Evolutionary conservation across 805 yeast genomes (phyloP).

Genomic region (Yarrowia yakushimensis): DNA sequence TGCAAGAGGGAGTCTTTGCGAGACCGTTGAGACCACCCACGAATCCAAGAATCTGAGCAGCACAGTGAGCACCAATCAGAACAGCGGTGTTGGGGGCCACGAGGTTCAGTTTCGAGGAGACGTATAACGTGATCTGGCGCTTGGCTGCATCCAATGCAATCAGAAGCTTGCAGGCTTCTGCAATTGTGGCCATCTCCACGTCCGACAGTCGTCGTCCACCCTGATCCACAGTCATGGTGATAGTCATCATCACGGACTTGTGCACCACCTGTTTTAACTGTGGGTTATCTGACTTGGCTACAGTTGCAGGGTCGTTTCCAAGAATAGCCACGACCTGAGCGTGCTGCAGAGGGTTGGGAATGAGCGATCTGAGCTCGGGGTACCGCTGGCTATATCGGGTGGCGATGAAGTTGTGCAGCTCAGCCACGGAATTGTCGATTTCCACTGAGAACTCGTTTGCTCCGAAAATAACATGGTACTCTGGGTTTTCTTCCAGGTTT

Average conservation of each 20-base stretch:
- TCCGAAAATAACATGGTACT: constrained; percentile 49
- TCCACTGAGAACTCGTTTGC: constrained; percentile 56
- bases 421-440: constrained; percentile 52
- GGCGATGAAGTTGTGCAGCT: constrained; percentile 49
- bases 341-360: constrained; percentile 61
- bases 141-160: constrained; percentile 46
- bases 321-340: constrained; percentile 50
- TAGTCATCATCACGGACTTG: constrained; percentile 64
- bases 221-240: constrained; percentile 61
- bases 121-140: constrained; percentile 47
- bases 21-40: constrained; percentile 67
- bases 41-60: constrained; percentile 67
- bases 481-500: constrained; percentile 26
- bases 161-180: constrained; percentile 48
- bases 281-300: neutral
- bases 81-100: constrained; percentile 80
- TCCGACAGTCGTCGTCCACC: constrained; percentile 20
- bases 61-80: constrained; percentile 65
- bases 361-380: constrained; percentile 64
- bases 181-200: constrained; percentile 32
- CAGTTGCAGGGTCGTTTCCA: constrained; percentile 40
- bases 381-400: constrained; percentile 57
- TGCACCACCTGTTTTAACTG: constrained; percentile 37
- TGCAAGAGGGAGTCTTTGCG: constrained; percentile 74
- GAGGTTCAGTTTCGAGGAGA: constrained; percentile 52